Percentiles rank a stretch among this genome's conserved stretches.
Conservation (phyloP, 2,329 filamentous ascomycete genomes). For the Xylogone sp. region DNA sequence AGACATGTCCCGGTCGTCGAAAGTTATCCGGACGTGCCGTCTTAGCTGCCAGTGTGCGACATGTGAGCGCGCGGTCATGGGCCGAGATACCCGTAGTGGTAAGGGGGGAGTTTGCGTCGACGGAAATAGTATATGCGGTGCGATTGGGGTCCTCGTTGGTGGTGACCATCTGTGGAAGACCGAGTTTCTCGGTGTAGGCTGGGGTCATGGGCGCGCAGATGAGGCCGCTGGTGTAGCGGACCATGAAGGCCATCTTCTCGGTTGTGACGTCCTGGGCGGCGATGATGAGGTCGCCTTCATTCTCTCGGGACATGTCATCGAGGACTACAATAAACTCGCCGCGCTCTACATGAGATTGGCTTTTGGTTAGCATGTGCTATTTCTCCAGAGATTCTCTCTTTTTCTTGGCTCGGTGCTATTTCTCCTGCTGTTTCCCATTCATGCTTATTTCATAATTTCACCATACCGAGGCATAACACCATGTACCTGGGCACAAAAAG, state of each 20-base stretch:
- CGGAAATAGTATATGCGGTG: slow-evolving; percentile 89
- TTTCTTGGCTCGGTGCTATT: not conserved
- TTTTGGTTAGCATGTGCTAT: slow-evolving; percentile 10
- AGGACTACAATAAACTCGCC: slow-evolving; percentile 96
- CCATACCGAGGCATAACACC: too few species aligned
- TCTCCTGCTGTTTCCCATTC: too few species aligned
- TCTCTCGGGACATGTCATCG: slow-evolving; percentile 88
- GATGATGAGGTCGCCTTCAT: slow-evolving; percentile 97
- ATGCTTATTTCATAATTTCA: too few species aligned
- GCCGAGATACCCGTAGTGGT: slow-evolving; percentile 90
- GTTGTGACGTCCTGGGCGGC: slow-evolving; percentile 80
- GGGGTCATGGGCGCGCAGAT: slow-evolving; percentile 83
- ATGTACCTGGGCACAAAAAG: not conserved
- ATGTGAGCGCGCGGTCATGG: slow-evolving; percentile 79
- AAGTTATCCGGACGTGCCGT: slow-evolving; percentile 52
- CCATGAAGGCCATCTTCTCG: slow-evolving; percentile 92
- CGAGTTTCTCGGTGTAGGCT: slow-evolving; percentile 63
- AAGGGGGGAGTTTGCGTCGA: slow-evolving; percentile 71
- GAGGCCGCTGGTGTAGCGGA: slow-evolving; percentile 85
- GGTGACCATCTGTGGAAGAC: slow-evolving; percentile 85
- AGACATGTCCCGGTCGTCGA: slow-evolving; percentile 82
- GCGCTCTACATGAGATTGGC: slow-evolving; percentile 47
- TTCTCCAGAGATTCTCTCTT: not conserved
- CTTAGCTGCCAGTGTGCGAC: slow-evolving; percentile 70
- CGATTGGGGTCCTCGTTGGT: slow-evolving; percentile 74